phyloP scores from a whole-genome alignment of 495 filamentous ascomycete genomes.

The Penicillium odoratum region DNA sequence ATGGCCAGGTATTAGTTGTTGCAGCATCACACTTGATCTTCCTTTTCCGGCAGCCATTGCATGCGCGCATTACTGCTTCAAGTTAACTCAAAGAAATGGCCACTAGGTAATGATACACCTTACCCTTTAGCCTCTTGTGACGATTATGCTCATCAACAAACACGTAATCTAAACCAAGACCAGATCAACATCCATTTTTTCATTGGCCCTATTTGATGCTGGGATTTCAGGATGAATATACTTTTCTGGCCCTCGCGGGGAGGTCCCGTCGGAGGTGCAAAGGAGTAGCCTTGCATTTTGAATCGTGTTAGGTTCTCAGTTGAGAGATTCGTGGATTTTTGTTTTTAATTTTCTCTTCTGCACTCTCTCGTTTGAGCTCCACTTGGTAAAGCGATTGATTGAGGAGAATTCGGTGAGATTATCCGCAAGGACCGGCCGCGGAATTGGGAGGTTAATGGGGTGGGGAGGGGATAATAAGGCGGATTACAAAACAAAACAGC shows the following conservation, averaged over 20 bases:
- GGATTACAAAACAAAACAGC: slow-evolving; percentile 6
- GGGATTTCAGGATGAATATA: slow-evolving; percentile 16
- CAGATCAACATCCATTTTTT: slow-evolving; percentile 10
- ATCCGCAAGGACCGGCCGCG: slow-evolving; percentile 1
- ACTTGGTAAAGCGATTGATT: background rate
- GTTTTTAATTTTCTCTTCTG: background rate
- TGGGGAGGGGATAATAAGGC: background rate
- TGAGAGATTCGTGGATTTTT: background rate
- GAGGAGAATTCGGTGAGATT: background rate
- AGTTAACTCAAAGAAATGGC: background rate
- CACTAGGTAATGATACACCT: slow-evolving; percentile 7
- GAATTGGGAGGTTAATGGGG: background rate
- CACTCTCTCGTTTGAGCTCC: background rate
- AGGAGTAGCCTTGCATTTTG: slow-evolving; percentile 48
- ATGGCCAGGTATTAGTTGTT: slow-evolving; percentile 97
- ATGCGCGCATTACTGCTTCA: slow-evolving; percentile 89
- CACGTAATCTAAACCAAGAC: slow-evolving; percentile 75
- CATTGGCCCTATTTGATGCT: background rate
- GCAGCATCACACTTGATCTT: slow-evolving; percentile 95
- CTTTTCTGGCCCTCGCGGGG: slow-evolving; percentile 49
- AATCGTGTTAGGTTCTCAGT: background rate
- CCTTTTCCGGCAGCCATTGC: slow-evolving; percentile 86
- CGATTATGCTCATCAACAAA: slow-evolving; percentile 99
- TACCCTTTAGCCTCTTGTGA: slow-evolving; percentile 96
- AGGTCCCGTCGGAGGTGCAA: slow-evolving; percentile 46